Conservation (phyloP, 1,284 basidiomycete genomes). For the Phlebopus sp. region DNA sequence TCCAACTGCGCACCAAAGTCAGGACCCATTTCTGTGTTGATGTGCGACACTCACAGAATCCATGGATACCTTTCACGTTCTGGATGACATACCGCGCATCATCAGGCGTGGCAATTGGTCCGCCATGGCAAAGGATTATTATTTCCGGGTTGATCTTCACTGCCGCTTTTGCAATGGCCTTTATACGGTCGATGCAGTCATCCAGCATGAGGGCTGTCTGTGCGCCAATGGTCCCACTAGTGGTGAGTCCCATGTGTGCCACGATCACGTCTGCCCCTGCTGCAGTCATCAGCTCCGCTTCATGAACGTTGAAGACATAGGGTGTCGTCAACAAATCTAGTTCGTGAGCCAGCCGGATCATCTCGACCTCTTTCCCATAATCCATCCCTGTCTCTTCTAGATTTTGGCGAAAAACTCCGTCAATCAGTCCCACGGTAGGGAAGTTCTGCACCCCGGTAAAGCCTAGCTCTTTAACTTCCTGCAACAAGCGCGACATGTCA, state of each 20-base stretch:
- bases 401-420: conserved; percentile 31
- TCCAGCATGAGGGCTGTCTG: conserved; percentile 24
- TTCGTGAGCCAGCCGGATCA: conserved; percentile 27
- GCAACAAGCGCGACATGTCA: conserved; percentile 23
- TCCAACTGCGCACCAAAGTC: conserved; percentile 15
- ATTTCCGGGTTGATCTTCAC: conserved; percentile 17
- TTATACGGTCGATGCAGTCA: conserved; percentile 23
- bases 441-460: conserved; percentile 32
- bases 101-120: conserved; percentile 24
- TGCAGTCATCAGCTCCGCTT: conserved; percentile 24
- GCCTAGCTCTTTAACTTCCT: conserved; percentile 25
- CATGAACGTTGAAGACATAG: conserved; percentile 27
- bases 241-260: conserved; percentile 33
- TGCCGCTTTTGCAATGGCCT: conserved; percentile 19
- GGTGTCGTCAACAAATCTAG: conserved; percentile 29
- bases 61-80: conserved; percentile 20
- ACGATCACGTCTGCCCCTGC: conserved; percentile 31
- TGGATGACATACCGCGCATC: conserved; percentile 27
- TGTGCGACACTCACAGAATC: conserved; percentile 24
- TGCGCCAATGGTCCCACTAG: conserved; percentile 25
- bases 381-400: conserved; percentile 33
- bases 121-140: conserved; percentile 29
- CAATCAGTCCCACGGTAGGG: conserved; percentile 30
- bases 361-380: conserved; percentile 32
- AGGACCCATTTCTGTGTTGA: not conserved